Percentiles rank a stretch among this genome's conserved stretches.
Evolutionary conservation across 2,329 filamentous ascomycete species (phyloP).

Genomic region (Paracoccidioides lutzii): DNA sequence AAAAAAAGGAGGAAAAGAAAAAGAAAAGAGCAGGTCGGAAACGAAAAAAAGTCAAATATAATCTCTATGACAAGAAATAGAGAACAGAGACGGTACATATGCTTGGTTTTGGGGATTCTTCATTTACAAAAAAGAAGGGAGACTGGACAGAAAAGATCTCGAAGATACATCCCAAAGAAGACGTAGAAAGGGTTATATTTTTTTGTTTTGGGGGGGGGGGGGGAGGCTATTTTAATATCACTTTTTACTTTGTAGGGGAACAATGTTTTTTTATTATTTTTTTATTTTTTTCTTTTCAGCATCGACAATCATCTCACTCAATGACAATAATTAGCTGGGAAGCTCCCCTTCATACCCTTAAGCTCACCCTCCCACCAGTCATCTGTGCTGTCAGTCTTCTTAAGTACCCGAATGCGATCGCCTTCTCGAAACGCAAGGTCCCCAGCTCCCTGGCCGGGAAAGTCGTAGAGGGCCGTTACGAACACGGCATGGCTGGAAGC

Average conservation of each 20-base stretch:
- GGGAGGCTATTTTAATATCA: no score
- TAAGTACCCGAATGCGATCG: constrained; percentile 62
- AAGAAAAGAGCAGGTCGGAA: neutral
- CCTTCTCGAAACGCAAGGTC: constrained; percentile 66
- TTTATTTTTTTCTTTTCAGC: neutral
- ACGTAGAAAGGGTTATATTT: no score
- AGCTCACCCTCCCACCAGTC: constrained; percentile 84
- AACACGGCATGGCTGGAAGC: constrained; percentile 39
- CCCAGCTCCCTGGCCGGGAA: constrained; percentile 53
- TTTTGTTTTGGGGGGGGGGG: no score
- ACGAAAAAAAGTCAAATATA: neutral
- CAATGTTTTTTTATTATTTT: neutral
- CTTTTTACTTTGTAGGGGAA: neutral
- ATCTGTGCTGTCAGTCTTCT: constrained; percentile 66
- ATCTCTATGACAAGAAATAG: neutral
- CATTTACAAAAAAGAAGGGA: no score
- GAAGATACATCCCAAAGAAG: no score
- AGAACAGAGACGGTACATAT: neutral
- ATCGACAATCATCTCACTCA: constrained; percentile 6
- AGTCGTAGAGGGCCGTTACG: constrained; percentile 64
- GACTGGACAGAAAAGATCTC: no score
- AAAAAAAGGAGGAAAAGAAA: neutral
- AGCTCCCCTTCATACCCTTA: constrained; percentile 53
- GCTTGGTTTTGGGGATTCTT: no score
- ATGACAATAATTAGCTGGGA: constrained; percentile 73